A percentile compares a stretch with the other conserved stretches of the same genome.
phyloP scores from a whole-genome alignment of 805 yeast species.

The Tetrapisispora taiwanensis region DNA sequence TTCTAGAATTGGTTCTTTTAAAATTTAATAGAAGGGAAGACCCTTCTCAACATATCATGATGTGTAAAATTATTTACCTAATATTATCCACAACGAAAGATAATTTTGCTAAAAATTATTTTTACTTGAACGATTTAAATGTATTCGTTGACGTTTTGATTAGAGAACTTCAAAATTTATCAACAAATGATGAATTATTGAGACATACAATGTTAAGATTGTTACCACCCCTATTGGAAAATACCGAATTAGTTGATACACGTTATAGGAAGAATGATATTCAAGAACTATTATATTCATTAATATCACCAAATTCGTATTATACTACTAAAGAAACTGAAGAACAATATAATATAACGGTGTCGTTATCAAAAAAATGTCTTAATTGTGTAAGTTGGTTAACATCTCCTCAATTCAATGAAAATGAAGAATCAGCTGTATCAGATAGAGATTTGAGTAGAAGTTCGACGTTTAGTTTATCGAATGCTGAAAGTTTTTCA shows the following conservation, averaged over 20 bases:
- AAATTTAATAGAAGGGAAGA: slow-evolving; percentile 70
- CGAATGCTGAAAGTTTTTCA: slow-evolving; percentile 3
- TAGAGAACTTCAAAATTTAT: slow-evolving; percentile 64
- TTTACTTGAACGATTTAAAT: slow-evolving; percentile 75
- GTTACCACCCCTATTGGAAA: slow-evolving; percentile 56
- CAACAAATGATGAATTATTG: slow-evolving; percentile 46
- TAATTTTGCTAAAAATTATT: slow-evolving; percentile 46
- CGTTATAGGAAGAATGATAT: slow-evolving; percentile 52
- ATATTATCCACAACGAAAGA: slow-evolving; percentile 50
- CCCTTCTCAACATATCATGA: slow-evolving; percentile 60
- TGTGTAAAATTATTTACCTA: slow-evolving; percentile 65
- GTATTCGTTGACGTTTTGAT: slow-evolving; percentile 76
- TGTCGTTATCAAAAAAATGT: slow-evolving; percentile 34
- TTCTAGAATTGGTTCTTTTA: slow-evolving; percentile 61
- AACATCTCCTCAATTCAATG: slow-evolving; percentile 1
- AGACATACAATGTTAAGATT: slow-evolving; percentile 69
- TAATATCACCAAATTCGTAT: slow-evolving; percentile 27
- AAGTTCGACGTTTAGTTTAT: slow-evolving; percentile 1
- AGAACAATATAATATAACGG: slow-evolving; percentile 31
- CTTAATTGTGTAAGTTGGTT: slow-evolving; percentile 30
- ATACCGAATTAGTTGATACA: slow-evolving; percentile 48
- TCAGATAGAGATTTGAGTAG: slow-evolving; percentile 4
- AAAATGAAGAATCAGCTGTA: slow-evolving; percentile 4
- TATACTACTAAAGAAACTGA: slow-evolving; percentile 15
- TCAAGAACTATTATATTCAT: slow-evolving; percentile 38